These are phyloP conservation scores for Ziziphus jujuba DNA, from an alignment of 306 rosid genomes.

Conservation along the genomic window DNA sequence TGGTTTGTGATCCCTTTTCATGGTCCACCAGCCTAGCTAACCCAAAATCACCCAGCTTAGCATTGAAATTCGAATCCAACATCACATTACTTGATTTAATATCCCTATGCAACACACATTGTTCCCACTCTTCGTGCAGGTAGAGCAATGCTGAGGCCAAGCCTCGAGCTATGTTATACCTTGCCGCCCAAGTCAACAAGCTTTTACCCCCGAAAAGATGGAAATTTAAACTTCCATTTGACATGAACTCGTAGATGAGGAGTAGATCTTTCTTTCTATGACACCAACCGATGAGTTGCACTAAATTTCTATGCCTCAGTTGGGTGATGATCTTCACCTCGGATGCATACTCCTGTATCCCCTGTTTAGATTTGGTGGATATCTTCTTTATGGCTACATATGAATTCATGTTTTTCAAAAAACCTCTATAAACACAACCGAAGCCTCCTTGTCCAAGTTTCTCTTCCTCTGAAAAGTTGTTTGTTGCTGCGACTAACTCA, in stretches of 20 bases:
- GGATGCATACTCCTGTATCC: too few species aligned
- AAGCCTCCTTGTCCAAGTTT: too few species aligned
- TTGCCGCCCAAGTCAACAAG: slow-evolving; percentile 8
- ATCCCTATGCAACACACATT: slow-evolving; percentile 32
- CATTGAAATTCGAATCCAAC: slow-evolving; percentile 27
- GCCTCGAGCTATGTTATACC: slow-evolving; percentile 20
- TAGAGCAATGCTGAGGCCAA: slow-evolving; percentile 22
- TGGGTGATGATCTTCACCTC: too few species aligned
- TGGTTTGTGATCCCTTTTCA: slow-evolving; percentile 9
- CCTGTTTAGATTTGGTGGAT: too few species aligned
- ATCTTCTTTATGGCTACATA: too few species aligned
- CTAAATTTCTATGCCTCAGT: too few species aligned
- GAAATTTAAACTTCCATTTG: slow-evolving; percentile 24
- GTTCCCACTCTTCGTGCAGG: slow-evolving; percentile 28
- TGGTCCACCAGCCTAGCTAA: slow-evolving; percentile 24
- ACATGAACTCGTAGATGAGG: slow-evolving; percentile 22
- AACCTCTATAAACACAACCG: too few species aligned
- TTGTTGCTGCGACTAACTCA: too few species aligned
- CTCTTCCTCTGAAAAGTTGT: too few species aligned
- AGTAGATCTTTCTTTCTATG: too few species aligned
- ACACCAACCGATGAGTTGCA: too few species aligned
- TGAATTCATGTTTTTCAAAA: too few species aligned
- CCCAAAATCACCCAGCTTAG: slow-evolving; percentile 31
- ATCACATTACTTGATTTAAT: slow-evolving; percentile 28
- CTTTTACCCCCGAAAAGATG: slow-evolving; percentile 9